Percentiles rank a stretch among this genome's conserved stretches.
These are phyloP conservation scores for Erysimum cheiri DNA, from an alignment of 441 rosid species.

Conservation along the genomic window DNA sequence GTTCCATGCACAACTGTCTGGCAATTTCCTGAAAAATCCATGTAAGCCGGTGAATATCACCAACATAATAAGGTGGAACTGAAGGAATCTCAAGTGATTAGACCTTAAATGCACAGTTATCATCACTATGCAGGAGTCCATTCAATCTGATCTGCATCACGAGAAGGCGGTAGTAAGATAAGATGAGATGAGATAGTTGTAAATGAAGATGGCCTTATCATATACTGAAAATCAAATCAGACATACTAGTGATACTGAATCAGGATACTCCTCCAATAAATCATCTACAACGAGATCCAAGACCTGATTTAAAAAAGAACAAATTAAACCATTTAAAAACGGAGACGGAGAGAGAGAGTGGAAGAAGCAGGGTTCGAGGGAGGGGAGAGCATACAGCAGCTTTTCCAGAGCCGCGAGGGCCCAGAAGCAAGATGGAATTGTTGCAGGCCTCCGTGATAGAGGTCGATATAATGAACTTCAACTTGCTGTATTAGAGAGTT, in stretches of 20 bases:
- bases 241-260: constrained; percentile 75
- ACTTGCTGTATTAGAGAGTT: constrained; percentile 57
- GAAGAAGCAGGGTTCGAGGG: background rate
- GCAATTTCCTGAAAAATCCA: constrained; percentile 75
- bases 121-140: constrained; percentile 91
- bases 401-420: constrained; percentile 98
- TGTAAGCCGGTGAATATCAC: constrained; percentile 23
- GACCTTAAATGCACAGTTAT: constrained; percentile 86
- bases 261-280: constrained; percentile 73
- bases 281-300: constrained; percentile 83
- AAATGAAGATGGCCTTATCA: background rate
- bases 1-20: constrained; percentile 83
- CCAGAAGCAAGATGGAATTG: constrained; percentile 90
- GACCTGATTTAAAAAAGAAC: constrained; percentile 50
- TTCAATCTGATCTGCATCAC: constrained; percentile 82
- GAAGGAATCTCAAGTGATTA: constrained; percentile 12
- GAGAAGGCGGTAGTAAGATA: constrained; percentile 28
- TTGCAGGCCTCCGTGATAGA: constrained; percentile 86
- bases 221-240: background rate
- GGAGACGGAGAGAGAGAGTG: constrained; percentile 7
- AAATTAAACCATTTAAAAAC: background rate
- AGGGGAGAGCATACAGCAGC: constrained; percentile 56
- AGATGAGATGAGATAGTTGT: background rate
- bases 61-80: background rate
- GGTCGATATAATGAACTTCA: constrained; percentile 77